A percentile compares a stretch with the other conserved stretches of the same genome.
Evolutionary conservation across 345 rosid genomes (phyloP).

Genomic region (Euphorbia peplus): DNA sequence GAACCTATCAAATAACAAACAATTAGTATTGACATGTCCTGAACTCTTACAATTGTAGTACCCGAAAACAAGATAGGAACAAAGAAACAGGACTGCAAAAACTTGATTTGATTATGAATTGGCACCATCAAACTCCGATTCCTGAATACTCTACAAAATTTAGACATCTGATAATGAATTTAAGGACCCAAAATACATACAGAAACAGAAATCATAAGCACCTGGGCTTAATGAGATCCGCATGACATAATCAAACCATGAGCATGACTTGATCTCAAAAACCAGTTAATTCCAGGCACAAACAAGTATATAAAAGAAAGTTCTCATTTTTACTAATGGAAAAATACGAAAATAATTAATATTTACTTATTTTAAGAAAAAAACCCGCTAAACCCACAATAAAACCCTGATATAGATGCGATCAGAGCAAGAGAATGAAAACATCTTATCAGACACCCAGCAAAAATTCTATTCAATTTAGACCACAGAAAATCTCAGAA

Average conservation of each 20-base stretch:
- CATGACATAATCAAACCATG: constrained; percentile 16
- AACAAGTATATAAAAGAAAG: neutral
- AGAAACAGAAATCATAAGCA: neutral
- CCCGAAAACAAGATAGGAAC: neutral
- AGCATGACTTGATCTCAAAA: constrained; percentile 5
- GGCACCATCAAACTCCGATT: neutral
- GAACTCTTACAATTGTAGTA: neutral
- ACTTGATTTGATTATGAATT: constrained; percentile 2
- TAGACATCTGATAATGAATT: constrained; percentile 8
- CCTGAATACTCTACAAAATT: constrained; percentile 10
- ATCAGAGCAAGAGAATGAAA: constrained; percentile 20
- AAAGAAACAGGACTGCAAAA: constrained; percentile 1
- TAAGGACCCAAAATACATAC: neutral
- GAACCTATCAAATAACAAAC: constrained; percentile 30
- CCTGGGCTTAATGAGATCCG: constrained; percentile 24
- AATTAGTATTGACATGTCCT: constrained; percentile 1
- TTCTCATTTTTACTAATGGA: neutral
- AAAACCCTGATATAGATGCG: constrained; percentile 30
- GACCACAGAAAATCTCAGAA: constrained; percentile 7
- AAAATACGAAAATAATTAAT: neutral
- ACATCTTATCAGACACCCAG: constrained; percentile 13
- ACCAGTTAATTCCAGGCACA: neutral
- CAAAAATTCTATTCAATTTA: constrained; percentile 13
- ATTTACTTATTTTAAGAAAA: neutral
- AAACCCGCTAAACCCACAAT: constrained; percentile 32